Evolutionary conservation across 73 alveolate species (phyloP).

Genomic region (Breviolum minutum): DNA sequence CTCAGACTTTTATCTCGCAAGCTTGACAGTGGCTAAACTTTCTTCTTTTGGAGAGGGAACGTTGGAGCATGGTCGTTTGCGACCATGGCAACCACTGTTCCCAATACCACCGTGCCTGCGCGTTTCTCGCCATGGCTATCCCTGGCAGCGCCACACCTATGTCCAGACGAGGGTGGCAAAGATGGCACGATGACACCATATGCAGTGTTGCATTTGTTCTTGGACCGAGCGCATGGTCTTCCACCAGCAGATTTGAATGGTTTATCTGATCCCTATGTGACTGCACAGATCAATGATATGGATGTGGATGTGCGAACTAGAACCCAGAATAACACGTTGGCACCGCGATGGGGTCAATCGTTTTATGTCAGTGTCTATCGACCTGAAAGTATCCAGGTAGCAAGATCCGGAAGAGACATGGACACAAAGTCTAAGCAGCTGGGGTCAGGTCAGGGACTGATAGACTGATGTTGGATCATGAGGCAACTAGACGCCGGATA

Average conservation of each 20-base stretch:
- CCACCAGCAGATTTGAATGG: constrained; percentile 80
- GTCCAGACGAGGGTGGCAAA: not conserved
- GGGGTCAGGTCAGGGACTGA: too few relatives aligned
- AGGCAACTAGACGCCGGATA: too few relatives aligned
- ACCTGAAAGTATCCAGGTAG: constrained; percentile 21
- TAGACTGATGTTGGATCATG: too few relatives aligned
- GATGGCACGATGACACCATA: constrained; percentile 35
- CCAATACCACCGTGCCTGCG: not conserved
- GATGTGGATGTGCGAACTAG: constrained; percentile 55
- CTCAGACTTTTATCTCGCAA: too few relatives aligned
- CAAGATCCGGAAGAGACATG: not conserved
- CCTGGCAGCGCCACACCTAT: constrained; percentile 74
- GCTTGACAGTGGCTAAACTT: not conserved
- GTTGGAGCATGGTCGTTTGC: not conserved
- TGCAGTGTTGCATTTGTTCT: constrained; percentile 48
- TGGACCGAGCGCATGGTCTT: constrained; percentile 62
- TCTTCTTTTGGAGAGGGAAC: not conserved
- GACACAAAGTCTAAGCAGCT: not conserved
- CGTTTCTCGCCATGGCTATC: constrained; percentile 83
- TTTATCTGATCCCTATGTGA: constrained; percentile 90
- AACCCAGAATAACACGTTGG: constrained; percentile 66
- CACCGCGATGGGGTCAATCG: constrained; percentile 41
- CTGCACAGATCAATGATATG: constrained; percentile 53
- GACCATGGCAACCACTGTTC: not conserved
- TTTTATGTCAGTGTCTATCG: constrained; percentile 47